phyloP scores from a whole-genome alignment of 2,329 filamentous ascomycete genomes.

The Eutypella sp. region DNA sequence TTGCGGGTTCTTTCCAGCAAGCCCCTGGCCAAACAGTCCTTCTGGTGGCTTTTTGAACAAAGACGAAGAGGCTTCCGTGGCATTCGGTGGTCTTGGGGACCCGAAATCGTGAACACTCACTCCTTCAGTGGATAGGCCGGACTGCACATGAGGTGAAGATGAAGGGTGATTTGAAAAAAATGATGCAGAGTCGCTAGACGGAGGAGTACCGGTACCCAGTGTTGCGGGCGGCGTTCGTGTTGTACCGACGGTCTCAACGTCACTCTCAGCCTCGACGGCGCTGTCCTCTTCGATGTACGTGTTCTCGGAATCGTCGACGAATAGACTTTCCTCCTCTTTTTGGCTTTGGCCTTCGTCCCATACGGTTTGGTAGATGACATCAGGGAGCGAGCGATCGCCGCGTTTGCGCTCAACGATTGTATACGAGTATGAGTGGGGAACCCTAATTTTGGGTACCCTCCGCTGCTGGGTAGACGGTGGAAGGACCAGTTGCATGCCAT shows the following conservation, averaged over 20 bases:
- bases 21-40: not conserved
- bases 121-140: too few relatives aligned
- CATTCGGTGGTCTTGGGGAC: too few relatives aligned
- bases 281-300: too few relatives aligned
- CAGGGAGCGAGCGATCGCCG: conserved; percentile 43
- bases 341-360: conserved; percentile 26
- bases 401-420: conserved; percentile 58
- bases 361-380: conserved; percentile 52
- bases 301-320: conserved; percentile 18
- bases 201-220: not conserved
- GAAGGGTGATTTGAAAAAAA: not conserved
- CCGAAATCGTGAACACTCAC: too few relatives aligned
- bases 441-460: conserved; percentile 41
- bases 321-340: conserved; percentile 18
- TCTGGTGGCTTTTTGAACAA: not conserved
- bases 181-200: not conserved
- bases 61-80: too few relatives aligned
- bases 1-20: not conserved
- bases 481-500: conserved; percentile 38
- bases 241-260: conserved; percentile 7
- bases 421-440: conserved; percentile 52
- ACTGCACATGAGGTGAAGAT: too few relatives aligned
- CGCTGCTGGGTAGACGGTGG: conserved; percentile 30
- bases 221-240: conserved; percentile 1
- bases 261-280: conserved; percentile 3